Base-by-base conservation (phyloP, 345 rosid genomes). In the Eucalyptus sp. region DNA sequence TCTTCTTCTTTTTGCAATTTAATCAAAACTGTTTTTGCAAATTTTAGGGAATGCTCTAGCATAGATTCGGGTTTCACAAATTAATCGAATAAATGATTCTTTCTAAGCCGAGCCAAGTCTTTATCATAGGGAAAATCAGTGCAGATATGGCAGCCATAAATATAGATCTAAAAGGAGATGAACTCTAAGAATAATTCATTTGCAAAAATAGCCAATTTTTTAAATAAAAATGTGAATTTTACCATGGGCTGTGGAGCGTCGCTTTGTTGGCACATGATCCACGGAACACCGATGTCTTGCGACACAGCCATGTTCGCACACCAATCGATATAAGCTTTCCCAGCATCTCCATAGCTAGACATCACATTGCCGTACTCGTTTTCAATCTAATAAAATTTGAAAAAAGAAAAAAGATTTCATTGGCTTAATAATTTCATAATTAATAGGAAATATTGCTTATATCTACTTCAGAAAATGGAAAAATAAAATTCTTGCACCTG, bases 361-460 rank as follows among this genome's bases (percentile, higher is more conserved):
- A 93, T 93, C 51, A 95, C 91, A 79, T 96, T 93, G n/a, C 97
- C 98, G 27, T 94, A 96, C 76, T 97, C 99, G 50, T 97, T 97
- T 90, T 97, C 98, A 25, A 97, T 95, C 98, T 96, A 76, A 68
- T 27, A 54, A 86, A 56, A 43, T 18, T 33, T 37, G 6, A 9
- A 14, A 68, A 27, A 50, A 1, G 4, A 27, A 7, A 29, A 18
- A 8, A 13, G 4, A 33, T 13, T 22, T 71, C 6, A 25, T 37
- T 22, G 8, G 62, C 15, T 44, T 37, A 12, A 22, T 56, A 11
- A 16, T 25, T 88, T 88, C 6, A 25, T 5, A 58, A 51, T 37
- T 46, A n/a, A 80, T 22, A 37, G 27, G 41, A 5, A 54, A 41
- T 20, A 76, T 76, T 10, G 24, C 29, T 20, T 22, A 37, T 20